These are phyloP conservation scores for Thamnidium elegans DNA, from an alignment of 192 early-diverging fungal species.

Conservation along the genomic window DNA sequence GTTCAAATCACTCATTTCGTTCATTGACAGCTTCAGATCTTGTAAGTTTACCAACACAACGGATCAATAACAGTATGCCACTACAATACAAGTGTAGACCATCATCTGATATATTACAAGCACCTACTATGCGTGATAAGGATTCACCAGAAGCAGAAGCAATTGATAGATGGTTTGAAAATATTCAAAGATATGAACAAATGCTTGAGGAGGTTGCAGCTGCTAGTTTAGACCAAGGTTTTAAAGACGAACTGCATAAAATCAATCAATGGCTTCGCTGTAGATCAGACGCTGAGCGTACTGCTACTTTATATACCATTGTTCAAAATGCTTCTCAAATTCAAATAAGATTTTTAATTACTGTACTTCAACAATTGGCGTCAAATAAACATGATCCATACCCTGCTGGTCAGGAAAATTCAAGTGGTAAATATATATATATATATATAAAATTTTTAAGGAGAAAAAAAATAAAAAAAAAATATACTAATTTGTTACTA, in stretches of 20 bases:
- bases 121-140: conserved; percentile 4
- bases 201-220: conserved; percentile 89
- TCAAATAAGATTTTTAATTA: conserved; percentile 93
- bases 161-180: conserved; percentile 90
- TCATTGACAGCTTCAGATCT: conserved; percentile 29
- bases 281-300: conserved; percentile 86
- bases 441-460: no score
- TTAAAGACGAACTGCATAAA: conserved; percentile 86
- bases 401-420: conserved; percentile 49
- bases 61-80: neutral
- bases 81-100: conserved; percentile 11
- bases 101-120: conserved; percentile 28
- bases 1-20: neutral
- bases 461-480: no score
- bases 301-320: conserved; percentile 88
- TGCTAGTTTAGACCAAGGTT: conserved; percentile 75
- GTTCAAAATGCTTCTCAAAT: conserved; percentile 87
- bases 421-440: neutral
- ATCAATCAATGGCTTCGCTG: conserved; percentile 96
- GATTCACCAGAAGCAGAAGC: conserved; percentile 48
- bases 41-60: conserved; percentile 14
- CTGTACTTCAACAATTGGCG: conserved; percentile 81
- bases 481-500: neutral
- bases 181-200: conserved; percentile 86
- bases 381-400: no score